These are phyloP conservation scores for Candida pseudoglaebosa DNA, from an alignment of 805 yeast species.

Conservation along the genomic window DNA sequence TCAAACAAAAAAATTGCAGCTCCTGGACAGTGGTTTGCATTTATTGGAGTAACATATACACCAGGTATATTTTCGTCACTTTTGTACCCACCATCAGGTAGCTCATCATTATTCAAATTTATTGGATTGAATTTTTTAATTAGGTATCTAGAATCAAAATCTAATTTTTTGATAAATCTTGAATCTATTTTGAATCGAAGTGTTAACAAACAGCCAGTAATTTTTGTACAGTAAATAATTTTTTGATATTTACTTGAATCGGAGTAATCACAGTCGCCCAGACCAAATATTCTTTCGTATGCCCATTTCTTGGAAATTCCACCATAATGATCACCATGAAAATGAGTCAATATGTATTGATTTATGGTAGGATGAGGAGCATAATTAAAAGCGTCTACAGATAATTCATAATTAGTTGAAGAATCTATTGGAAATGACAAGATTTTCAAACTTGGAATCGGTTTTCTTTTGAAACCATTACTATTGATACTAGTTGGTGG, in stretches of 20 bases:
- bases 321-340: conserved; percentile 92
- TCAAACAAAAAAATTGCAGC: conserved; percentile 77
- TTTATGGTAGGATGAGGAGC: conserved; percentile 42
- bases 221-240: conserved; percentile 64
- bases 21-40: conserved; percentile 98
- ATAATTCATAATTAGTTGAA: conserved; percentile 31
- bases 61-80: conserved; percentile 19
- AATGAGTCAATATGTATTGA: conserved; percentile 70
- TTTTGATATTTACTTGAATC: conserved; percentile 41
- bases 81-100: conserved; percentile 14
- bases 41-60: conserved; percentile 55
- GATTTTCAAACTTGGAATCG: conserved; percentile 54
- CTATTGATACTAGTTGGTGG: conserved; percentile 12
- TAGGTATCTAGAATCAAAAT: conserved; percentile 39
- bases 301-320: conserved; percentile 80
- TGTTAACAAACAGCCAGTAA: conserved; percentile 58
- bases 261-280: conserved; percentile 20
- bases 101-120: conserved; percentile 8
- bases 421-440: conserved; percentile 34
- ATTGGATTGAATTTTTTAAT: conserved; percentile 13
- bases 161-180: conserved; percentile 38
- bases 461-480: conserved; percentile 18
- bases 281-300: conserved; percentile 31
- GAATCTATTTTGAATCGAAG: conserved; percentile 53
- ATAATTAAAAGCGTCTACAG: conserved; percentile 66